Conservation (phyloP, 1,284 basidiomycete genomes). For the Lignosus rhinocerotis region DNA sequence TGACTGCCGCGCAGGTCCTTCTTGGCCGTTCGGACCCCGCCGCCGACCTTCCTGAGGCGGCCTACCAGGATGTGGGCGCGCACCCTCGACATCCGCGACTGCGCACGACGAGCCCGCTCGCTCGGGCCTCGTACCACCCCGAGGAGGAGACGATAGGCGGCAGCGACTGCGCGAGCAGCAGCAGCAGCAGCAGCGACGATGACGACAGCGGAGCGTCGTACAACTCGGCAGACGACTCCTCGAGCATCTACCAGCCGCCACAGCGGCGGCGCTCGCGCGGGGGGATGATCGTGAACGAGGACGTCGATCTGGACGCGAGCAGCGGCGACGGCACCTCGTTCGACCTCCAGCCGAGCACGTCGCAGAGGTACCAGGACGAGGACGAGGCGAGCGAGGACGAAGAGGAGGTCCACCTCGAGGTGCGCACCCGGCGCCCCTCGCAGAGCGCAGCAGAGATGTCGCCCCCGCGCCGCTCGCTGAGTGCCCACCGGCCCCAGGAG, state of each 20-base stretch:
- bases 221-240: slow-evolving; percentile 25
- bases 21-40: slow-evolving; percentile 26
- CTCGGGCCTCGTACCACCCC: slow-evolving; percentile 35
- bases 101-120: slow-evolving; percentile 42
- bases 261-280: neutral
- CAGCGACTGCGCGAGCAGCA: slow-evolving; percentile 30
- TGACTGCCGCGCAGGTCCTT: slow-evolving; percentile 28
- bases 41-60: slow-evolving; percentile 27
- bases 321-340: slow-evolving; percentile 7
- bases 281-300: slow-evolving; percentile 10
- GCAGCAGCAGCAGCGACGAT: slow-evolving; percentile 27
- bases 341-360: slow-evolving; percentile 32
- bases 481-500: slow-evolving; percentile 16
- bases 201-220: slow-evolving; percentile 10
- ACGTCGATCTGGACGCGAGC: slow-evolving; percentile 15
- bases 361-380: slow-evolving; percentile 38
- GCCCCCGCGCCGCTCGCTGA: slow-evolving; percentile 23
- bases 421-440: slow-evolving; percentile 32
- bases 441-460: slow-evolving; percentile 26
- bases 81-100: slow-evolving; percentile 25
- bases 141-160: slow-evolving; percentile 14
- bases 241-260: slow-evolving; percentile 24
- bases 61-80: slow-evolving; percentile 26
- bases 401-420: slow-evolving; percentile 31
- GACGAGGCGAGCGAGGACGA: slow-evolving; percentile 35